A percentile compares a stretch with the other conserved stretches of the same genome.
Conservation (phyloP, 495 filamentous ascomycete genomes). For the Entonaema liquescens region DNA sequence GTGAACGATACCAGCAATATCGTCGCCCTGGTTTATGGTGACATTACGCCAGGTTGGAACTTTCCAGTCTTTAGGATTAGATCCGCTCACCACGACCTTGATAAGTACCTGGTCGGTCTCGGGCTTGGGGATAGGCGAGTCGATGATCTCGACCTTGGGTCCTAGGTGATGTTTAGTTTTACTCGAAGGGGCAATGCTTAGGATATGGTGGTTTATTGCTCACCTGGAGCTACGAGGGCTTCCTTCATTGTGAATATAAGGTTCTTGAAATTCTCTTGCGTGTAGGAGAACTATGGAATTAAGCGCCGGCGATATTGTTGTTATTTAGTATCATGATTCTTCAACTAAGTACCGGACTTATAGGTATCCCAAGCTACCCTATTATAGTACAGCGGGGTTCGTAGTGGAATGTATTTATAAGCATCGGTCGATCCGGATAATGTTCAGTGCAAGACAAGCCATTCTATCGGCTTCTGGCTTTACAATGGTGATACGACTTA, state of each 20-base stretch:
- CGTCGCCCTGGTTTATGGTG: conserved; percentile 69
- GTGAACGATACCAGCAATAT: conserved; percentile 75
- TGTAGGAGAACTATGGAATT: neutral
- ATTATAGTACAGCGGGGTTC: neutral
- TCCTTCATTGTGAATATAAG: conserved; percentile 65
- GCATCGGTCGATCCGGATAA: neutral
- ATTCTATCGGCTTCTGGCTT: neutral
- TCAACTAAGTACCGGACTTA: neutral
- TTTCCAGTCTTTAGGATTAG: conserved; percentile 88
- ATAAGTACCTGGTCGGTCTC: conserved; percentile 72
- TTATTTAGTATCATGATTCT: too few species aligned
- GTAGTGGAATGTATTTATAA: neutral
- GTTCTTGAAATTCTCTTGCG: neutral
- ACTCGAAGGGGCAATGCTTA: neutral
- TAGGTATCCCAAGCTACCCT: neutral
- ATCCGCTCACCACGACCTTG: conserved; percentile 71
- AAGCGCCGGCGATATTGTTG: neutral
- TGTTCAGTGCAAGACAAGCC: neutral
- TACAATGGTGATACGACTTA: neutral
- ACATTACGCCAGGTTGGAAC: conserved; percentile 33
- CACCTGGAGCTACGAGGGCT: conserved; percentile 63
- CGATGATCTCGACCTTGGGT: conserved; percentile 66
- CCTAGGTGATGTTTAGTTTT: conserved; percentile 35
- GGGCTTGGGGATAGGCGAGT: conserved; percentile 70
- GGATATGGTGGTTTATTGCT: neutral